Evolutionary conservation across 2,329 filamentous ascomycete species (phyloP).

Genomic region (Penicillium sp.): DNA sequence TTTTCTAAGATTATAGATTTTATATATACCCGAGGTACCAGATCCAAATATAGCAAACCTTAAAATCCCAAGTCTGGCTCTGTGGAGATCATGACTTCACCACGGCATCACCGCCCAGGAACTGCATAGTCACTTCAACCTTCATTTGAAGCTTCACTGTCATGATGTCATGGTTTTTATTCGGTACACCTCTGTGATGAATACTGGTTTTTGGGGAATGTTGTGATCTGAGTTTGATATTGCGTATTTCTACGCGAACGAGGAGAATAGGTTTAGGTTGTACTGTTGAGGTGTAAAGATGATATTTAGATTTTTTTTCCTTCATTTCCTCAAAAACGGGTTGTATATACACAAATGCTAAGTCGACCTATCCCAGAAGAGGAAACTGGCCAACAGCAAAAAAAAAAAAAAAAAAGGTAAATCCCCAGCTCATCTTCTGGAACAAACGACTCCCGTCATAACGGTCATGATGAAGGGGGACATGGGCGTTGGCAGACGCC

Average conservation of each 20-base stretch:
- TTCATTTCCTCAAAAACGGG: constrained; percentile 11
- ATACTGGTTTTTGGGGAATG: background rate
- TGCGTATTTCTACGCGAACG: background rate
- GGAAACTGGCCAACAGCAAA: background rate
- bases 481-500: constrained; percentile 9
- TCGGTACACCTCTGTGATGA: background rate
- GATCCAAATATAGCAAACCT: background rate
- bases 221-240: background rate
- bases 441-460: constrained; percentile 25
- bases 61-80: background rate
- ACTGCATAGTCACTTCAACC: background rate
- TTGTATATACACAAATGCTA: constrained; percentile 21
- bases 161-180: background rate
- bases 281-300: background rate
- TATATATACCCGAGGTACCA: background rate
- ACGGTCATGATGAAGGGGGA: constrained; percentile 22
- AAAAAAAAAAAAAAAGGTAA: constrained; percentile 6
- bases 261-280: background rate
- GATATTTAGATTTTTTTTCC: constrained; percentile 10
- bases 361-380: constrained; percentile 2
- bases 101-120: background rate
- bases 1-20: no score
- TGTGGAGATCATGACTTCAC: background rate
- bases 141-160: background rate
- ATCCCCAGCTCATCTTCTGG: constrained; percentile 13